Base-by-base conservation (phyloP, 805 yeast genomes). In the Candida succiphila region DNA sequence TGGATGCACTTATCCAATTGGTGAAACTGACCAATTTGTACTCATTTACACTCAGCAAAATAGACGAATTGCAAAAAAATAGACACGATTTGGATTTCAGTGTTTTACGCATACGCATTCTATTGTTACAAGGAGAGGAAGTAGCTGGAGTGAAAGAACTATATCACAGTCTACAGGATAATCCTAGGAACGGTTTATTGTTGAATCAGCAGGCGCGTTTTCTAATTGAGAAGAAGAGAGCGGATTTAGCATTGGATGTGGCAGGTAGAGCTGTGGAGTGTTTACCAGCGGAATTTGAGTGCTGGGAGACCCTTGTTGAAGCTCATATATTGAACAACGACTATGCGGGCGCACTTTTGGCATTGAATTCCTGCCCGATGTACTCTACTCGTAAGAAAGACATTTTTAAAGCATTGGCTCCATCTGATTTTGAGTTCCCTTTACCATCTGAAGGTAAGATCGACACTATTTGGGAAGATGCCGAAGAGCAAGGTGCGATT, bases 361-460 rank as follows among this genome's bases (percentile, higher is more conserved):
- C 88, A 0, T 60, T 85, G 40, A 86, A 86, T 49, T 72, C 86
- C 1, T 69, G 85, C 30, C 94, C 95, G 7, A 72, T 84, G 70
- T 75, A 69, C 46, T 64, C 66, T 4, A 52, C 54, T 38, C 61
- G 53, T 38, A 64, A 60, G 31, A 60, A 52, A 41, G 84, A 76
- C 46, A 43, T 61, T 9, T 61, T 60, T 34, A 46, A 57, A 7
- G 56, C 73, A 38, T 62, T 73, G 5, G 45, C 48, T 13, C 66
- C 72, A 4, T 67, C 65, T 30, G 52, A 58, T 14, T 51, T 66
- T 5, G 63, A 60, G 21, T 55, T 67, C 22, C 78, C 80, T 2
- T 52, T 65, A 18, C 81, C 84, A 1, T 37, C 41, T 5, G 78
- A 73, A 25, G 82, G 82, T 7, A 60, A 63, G 30, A 52, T 72